Evolutionary conservation across 495 filamentous ascomycete genomes (phyloP), one percentile per base, ranked within the genome.

Genomic region (Cryomyces minteri): DNA sequence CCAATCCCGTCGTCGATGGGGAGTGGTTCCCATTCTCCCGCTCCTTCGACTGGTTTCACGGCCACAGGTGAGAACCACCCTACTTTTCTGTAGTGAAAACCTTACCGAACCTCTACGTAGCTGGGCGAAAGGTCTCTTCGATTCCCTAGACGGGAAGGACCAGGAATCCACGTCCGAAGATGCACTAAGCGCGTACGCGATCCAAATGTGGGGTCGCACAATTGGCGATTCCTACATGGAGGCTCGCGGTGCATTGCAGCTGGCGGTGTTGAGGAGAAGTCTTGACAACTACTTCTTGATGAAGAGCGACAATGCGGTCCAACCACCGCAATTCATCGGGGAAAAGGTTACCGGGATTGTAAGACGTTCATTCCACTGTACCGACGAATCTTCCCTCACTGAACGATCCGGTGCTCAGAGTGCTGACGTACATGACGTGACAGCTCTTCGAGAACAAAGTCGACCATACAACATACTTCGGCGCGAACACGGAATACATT

Each of bases 361-460:
- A n/a, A n/a, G n/a, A n/a, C n/a, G n/a, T n/a, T n/a, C n/a, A n/a
- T n/a, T n/a, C n/a, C n/a, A n/a, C n/a, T n/a, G n/a, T n/a, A n/a
- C n/a, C n/a, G n/a, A n/a, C n/a, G n/a, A n/a, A n/a, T n/a, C n/a
- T n/a, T n/a, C n/a, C n/a, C n/a, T n/a, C n/a, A n/a, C n/a, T n/a
- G n/a, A n/a, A n/a, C n/a, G n/a, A n/a, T n/a, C n/a, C n/a, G n/a
- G n/a, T n/a, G n/a, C n/a, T n/a, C n/a, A n/a, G n/a, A n/a, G n/a
- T n/a, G n/a, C n/a, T n/a, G n/a, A n/a, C n/a, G n/a, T n/a, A n/a
- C n/a, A n/a, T n/a, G n/a, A n/a, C n/a, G n/a, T n/a, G n/a, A n/a
- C n/a, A n/a, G n/a, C 59, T 96, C 5, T 98, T 95, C 57, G 90
- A 98, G 60, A 96, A 95, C 62, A 98, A 98, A 61, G 71, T 88